A percentile compares a stretch with the other conserved stretches of the same genome.
These are phyloP conservation scores for Oenanthe sinensis DNA, from an alignment of 129 eudicot genomes.

Conservation along the genomic window DNA sequence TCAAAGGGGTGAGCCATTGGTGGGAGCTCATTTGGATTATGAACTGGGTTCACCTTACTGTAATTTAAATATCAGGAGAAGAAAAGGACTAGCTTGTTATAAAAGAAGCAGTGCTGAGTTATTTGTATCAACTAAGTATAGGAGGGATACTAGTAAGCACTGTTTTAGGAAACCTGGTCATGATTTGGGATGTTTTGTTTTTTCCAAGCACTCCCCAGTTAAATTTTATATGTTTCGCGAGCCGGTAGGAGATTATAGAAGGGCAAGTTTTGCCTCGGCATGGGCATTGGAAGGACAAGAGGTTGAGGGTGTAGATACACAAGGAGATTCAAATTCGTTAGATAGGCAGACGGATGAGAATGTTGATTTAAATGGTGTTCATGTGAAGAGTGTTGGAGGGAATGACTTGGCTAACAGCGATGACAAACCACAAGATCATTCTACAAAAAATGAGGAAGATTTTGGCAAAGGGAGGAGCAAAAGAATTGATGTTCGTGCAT, in stretches of 20 bases:
- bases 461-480: conserved; percentile 16
- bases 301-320: conserved; percentile 15
- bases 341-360: conserved; percentile 10
- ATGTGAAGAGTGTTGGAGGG: not conserved
- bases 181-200: conserved; percentile 22
- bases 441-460: not conserved
- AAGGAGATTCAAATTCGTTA: conserved; percentile 26
- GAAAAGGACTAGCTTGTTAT: conserved; percentile 19
- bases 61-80: conserved; percentile 17
- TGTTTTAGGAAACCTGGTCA: conserved; percentile 10
- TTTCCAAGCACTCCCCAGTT: conserved; percentile 19
- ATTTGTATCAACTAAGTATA: conserved; percentile 10
- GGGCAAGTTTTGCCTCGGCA: conserved; percentile 39
- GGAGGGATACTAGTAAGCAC: conserved; percentile 18
- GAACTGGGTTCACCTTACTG: conserved; percentile 21
- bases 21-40: conserved; percentile 23
- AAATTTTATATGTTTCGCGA: conserved; percentile 16
- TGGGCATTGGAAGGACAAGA: conserved; percentile 48
- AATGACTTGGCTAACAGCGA: conserved; percentile 8
- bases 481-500: conserved; percentile 47
- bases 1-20: conserved; percentile 16
- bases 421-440: conserved; percentile 13
- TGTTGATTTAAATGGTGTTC: conserved; percentile 9
- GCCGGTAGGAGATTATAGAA: conserved; percentile 20
- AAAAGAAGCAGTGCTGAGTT: conserved; percentile 18